Conservation (phyloP, 306 rosid genomes). For the Trifolium pratense region DNA sequence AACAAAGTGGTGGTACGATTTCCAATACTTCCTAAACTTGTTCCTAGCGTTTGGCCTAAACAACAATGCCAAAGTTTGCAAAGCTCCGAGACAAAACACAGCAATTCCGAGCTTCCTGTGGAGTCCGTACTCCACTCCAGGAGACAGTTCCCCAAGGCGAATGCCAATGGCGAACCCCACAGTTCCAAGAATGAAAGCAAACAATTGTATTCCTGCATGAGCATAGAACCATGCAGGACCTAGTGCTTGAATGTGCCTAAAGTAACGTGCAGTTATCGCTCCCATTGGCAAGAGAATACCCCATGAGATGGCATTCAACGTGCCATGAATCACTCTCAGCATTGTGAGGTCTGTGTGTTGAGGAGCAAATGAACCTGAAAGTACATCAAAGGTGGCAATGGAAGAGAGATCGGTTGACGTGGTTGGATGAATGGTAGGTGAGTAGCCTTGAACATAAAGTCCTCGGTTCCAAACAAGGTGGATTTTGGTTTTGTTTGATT, state of each 20-base stretch:
- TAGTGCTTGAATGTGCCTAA: slow-evolving; percentile 64
- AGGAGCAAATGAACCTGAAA: slow-evolving; percentile 63
- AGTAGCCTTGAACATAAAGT: slow-evolving; percentile 94
- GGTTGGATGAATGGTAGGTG: slow-evolving; percentile 94
- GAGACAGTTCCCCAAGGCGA: slow-evolving; percentile 64
- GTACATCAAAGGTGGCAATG: slow-evolving; percentile 66
- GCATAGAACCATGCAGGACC: slow-evolving; percentile 92
- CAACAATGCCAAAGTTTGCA: slow-evolving; percentile 77
- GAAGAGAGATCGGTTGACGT: slow-evolving; percentile 76
- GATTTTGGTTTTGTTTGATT: slow-evolving; percentile 69
- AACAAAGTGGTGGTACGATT: slow-evolving; percentile 89
- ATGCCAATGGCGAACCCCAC: slow-evolving; percentile 77
- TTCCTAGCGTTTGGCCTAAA: slow-evolving; percentile 81
- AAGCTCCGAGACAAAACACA: slow-evolving; percentile 66
- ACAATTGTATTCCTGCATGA: slow-evolving; percentile 75
- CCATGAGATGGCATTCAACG: slow-evolving; percentile 79
- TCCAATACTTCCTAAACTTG: slow-evolving; percentile 92
- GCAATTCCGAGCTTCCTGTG: slow-evolving; percentile 85
- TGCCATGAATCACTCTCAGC: slow-evolving; percentile 64
- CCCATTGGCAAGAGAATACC: slow-evolving; percentile 79
- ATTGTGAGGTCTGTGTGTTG: slow-evolving; percentile 47
- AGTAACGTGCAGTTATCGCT: slow-evolving; percentile 81
- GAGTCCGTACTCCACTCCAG: slow-evolving; percentile 75
- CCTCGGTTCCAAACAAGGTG: slow-evolving; percentile 92
- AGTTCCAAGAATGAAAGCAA: slow-evolving; percentile 67